Base-by-base conservation (phyloP, 441 rosid species). In the Gossypium gossypioides region DNA sequence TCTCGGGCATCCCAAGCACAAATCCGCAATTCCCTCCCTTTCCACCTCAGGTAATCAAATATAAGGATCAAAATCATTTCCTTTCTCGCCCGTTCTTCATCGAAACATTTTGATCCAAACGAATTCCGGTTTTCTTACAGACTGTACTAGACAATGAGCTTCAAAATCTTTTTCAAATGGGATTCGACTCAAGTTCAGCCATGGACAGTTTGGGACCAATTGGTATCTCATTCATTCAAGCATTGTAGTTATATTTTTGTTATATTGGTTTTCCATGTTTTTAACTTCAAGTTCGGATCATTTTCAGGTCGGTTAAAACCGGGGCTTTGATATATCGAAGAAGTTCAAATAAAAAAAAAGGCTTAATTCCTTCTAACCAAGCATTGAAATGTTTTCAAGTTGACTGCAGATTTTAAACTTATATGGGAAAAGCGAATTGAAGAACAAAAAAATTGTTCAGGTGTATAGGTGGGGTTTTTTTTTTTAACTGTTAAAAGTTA, bases 101-200 rank as follows among this genome's bases (percentile, higher is more conserved):
- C 50, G 6, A 0, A 58, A 48, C n/a, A 54, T 25, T 54, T 27
- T 62, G 48, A 70, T 51, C 7, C 56, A 4, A n/a, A 22, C 48
- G 52, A 62, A 10, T 40, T 50, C 15, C 52, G 15, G 34, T 32
- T 37, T 16, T 29, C 13, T 34, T 18, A 27, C 84, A 93, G 94
- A 54, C 85, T 32, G 72, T 75, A 48, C 61, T 89, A 76, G 91
- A 91, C 74, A 86, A 79, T 71, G 96, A 91, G 71, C 82, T 89
- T 46, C 97, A 87, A 50, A 86, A 66, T 81, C 86, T 89, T 59
- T 86, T 80, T 80, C 89, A 86, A 70, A 87, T 88, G 93, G 96
- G 91, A 32, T 82, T 82, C 9, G 84, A 86, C 76, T 82, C 92
- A 48, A 79, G 75, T 75, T 82, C 93, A 6, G 83, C 87, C 27